Evolutionary conservation across 176 grass and related monocot genomes (phyloP), one percentile per base, ranked within the genome.

Genomic region (Aechmea fasciata): DNA sequence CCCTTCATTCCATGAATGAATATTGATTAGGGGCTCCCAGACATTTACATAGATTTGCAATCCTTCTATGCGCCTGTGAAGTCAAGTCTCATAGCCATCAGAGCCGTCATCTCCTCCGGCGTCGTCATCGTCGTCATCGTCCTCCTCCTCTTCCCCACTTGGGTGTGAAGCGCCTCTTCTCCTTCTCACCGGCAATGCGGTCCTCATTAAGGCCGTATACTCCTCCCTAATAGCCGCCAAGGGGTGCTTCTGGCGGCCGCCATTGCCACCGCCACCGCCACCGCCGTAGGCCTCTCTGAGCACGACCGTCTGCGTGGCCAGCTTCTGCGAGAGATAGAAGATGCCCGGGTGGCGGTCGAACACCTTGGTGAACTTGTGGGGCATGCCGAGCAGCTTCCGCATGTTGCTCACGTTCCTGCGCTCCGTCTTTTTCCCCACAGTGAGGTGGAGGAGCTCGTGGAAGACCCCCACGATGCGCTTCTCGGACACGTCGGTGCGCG

Each of bases 361-460:
- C 47, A 90, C 87, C 81, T 96, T 90, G 75, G 91, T 96, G 51
- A 96, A 96, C 75, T 96, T 96, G 72, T 90, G 84, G 0, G 87
- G 87, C 81, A 96, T 82, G 17, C 75, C 72, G 48, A 90, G 81
- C 11, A 81, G 82, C 83, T 73, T 83, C 72, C 91, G 80, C 78
- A 96, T 81, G 67, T 90, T 96, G 84, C 87, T 96, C 17, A 87
- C 75, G 3, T 85, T 96, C 41, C 64, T 85, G 64, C 91, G 77
- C 47, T 84, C 81, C 0, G 81, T 96, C 55, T 83, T 96, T 69
- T 90, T 90, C 9, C 69, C 84, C 25, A 90, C 72, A 1, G 87
- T 96, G 66, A 96, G 83, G 71, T 90, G 91, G 48, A 90, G 67
- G 57, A 90, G 81, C 69, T 90, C 87, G 51, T 96, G 91, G 83